These are phyloP conservation scores for Brassica rapa DNA, from an alignment of 345 rosid genomes.

Conservation along the genomic window DNA sequence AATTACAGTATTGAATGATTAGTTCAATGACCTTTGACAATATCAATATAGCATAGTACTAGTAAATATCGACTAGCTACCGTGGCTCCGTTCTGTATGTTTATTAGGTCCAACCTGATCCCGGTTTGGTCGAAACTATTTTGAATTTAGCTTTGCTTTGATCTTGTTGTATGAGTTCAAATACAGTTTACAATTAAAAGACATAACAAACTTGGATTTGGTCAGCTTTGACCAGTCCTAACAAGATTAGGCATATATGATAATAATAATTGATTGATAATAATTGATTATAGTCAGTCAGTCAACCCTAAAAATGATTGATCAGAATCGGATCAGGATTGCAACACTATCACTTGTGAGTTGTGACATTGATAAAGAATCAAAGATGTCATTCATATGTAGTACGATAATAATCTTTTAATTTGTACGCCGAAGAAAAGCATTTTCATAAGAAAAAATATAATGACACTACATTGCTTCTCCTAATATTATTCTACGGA, in stretches of 20 bases:
- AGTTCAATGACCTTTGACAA: conserved; percentile 12
- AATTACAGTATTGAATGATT: not conserved
- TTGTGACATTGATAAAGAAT: not conserved
- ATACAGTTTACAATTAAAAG: not conserved
- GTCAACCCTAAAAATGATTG: not conserved
- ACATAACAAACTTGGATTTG: not conserved
- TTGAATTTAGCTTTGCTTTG: not conserved
- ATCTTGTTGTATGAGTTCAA: not conserved
- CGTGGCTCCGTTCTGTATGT: not conserved
- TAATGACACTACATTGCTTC: not conserved
- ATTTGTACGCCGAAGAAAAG: not conserved
- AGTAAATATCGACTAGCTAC: not conserved
- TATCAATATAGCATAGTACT: not conserved
- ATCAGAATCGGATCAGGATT: not conserved
- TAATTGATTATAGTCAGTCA: not conserved
- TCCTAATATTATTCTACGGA: conserved; percentile 3
- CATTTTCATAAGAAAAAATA: not conserved
- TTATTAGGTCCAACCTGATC: not conserved
- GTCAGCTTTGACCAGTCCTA: not conserved
- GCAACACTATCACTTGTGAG: not conserved
- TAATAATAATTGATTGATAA: too few species aligned
- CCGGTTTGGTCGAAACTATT: not conserved
- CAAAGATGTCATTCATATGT: not conserved
- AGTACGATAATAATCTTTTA: not conserved
- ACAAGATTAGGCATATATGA: not conserved